Percentiles rank a stretch among this genome's conserved stretches.
phyloP scores from a whole-genome alignment of 352 stramenopile species.

The Phytophthora hybrid region DNA sequence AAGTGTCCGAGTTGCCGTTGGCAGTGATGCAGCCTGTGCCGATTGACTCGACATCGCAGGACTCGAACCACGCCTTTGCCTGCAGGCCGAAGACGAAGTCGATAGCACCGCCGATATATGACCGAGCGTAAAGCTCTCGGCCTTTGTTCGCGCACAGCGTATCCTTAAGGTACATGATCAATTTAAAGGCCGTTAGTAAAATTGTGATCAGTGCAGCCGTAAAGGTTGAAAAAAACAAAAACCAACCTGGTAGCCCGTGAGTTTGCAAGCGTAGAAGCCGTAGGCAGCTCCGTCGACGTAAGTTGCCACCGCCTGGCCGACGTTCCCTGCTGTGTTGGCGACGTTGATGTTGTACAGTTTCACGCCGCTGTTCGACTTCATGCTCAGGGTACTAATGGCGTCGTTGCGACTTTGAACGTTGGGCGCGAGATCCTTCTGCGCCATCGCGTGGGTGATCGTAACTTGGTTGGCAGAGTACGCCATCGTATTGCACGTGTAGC shows the following conservation, averaged over 20 bases:
- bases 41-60: constrained; percentile 12
- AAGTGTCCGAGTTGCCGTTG: constrained; percentile 20
- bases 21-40: constrained; percentile 13
- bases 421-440: background rate
- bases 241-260: constrained; percentile 12
- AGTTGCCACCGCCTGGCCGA: constrained; percentile 19
- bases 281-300: constrained; percentile 20
- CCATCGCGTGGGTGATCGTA: constrained; percentile 6
- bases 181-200: too few relatives aligned
- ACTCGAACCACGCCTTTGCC: constrained; percentile 25
- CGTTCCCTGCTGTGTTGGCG: constrained; percentile 20
- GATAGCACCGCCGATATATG: constrained; percentile 23
- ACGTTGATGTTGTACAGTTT: constrained; percentile 31
- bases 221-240: too few relatives aligned
- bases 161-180: background rate
- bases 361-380: constrained; percentile 15
- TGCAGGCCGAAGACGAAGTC: constrained; percentile 25
- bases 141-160: constrained; percentile 20
- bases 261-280: constrained; percentile 28
- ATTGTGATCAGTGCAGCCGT: too few relatives aligned
- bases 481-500: constrained; percentile 12
- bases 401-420: background rate
- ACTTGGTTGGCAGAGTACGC: constrained; percentile 4
- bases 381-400: background rate
- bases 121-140: constrained; percentile 9